These are phyloP conservation scores for Diacronema lutheri DNA, from an alignment of 78 protist genomes.

Conservation along the genomic window DNA sequence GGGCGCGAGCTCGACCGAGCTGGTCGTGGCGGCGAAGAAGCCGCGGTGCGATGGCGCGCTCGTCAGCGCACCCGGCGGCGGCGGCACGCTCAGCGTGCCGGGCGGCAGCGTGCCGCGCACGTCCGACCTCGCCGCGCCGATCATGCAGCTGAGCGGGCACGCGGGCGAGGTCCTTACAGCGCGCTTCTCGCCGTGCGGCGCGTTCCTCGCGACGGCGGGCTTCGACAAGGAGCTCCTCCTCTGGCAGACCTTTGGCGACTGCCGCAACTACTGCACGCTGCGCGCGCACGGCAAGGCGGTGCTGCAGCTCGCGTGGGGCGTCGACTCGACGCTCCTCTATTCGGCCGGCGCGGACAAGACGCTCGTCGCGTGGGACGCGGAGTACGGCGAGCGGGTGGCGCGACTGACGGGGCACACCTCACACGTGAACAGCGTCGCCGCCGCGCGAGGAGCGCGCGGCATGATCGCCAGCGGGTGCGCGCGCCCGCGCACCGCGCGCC, in stretches of 20 bases:
- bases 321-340: neutral
- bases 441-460: too few species aligned
- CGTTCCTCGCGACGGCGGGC: constrained; percentile 14
- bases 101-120: constrained; percentile 8
- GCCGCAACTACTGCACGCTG: neutral
- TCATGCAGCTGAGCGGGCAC: constrained; percentile 34
- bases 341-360: constrained; percentile 3
- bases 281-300: constrained; percentile 13
- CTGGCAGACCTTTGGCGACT: constrained; percentile 34
- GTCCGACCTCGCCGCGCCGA: constrained; percentile 30
- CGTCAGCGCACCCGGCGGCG: neutral
- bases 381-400: neutral
- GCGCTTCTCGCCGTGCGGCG: constrained; percentile 26
- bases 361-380: neutral
- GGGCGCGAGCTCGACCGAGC: too few species aligned
- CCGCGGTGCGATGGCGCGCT: neutral
- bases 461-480: too few species aligned
- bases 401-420: neutral
- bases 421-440: neutral
- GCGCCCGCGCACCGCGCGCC: too few species aligned
- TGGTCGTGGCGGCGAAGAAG: too few species aligned
- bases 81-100: neutral
- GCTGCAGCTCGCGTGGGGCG: neutral
- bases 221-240: constrained; percentile 13
- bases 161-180: neutral